Base-by-base conservation (phyloP, 2,329 filamentous ascomycete species). In the Orbilia brochopaga region DNA sequence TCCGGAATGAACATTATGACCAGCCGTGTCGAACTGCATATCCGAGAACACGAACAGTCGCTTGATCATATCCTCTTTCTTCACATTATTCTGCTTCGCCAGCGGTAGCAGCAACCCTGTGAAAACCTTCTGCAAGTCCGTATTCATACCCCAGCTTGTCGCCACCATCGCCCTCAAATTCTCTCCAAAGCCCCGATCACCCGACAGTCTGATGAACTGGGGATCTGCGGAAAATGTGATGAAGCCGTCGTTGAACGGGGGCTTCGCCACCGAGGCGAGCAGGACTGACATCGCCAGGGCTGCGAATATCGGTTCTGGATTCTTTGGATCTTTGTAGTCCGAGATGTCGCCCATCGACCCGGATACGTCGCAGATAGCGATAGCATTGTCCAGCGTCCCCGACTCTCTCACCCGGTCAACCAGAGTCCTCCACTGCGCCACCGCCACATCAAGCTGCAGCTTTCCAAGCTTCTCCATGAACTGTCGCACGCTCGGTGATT, bases 31-130 rank as follows among this genome's bases (percentile, higher is more conserved):
- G 75, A 87, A 87, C 50, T 87, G 84, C 85, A 87, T 87, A 76
- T 86, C 85, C 50, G 80, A 83, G 75, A 87, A 87, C 35, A 87
- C 82, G 75, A 87, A 86, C 15, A 87, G 76, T 2, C 83, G 82
- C 78, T 86, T 86, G 15, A 87, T 81, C 85, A 87, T 87, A 42
- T 87, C 82, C 60, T 85, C 83, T 42, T 80, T 81, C 73, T 79
- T 81, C 35, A 87, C 75, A 10, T 83, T 80, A 73, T 85, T 80
- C 52, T 79, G 50, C 6, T 83, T 58, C 0, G 85, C 85, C 79
- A 85, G 81, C 1, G 84, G 84, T 0, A 87, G 81, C 52, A 87
- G 82, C 1, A 86, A 78, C 0, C 80, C 57, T 57, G 82, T 80
- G 64, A 87, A 87, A 2, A 86, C 84, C 21, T 82, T 80, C 3